Evolutionary conservation across 208 protist genomes (phyloP).

Genomic region (Entamoeba nuttalli): DNA sequence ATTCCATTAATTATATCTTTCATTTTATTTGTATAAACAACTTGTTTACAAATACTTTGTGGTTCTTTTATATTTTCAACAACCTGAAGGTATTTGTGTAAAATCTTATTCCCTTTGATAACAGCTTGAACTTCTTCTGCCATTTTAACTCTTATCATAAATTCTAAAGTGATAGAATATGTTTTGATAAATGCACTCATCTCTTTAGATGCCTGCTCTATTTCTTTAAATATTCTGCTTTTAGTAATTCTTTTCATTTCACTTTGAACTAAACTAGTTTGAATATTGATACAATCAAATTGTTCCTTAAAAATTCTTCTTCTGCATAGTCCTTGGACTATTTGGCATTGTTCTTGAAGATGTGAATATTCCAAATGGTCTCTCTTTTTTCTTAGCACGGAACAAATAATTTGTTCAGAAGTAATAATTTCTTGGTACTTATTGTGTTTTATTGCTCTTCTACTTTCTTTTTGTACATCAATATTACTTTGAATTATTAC

Average conservation of each 20-base stretch:
- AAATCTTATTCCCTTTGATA: neutral
- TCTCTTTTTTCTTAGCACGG: no score
- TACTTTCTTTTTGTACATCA: no score
- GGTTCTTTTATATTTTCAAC: neutral
- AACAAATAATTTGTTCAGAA: no score
- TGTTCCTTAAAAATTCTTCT: no score
- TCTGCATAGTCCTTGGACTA: no score
- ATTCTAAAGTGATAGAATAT: neutral
- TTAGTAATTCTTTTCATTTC: neutral
- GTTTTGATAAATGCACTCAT: neutral
- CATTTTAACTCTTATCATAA: neutral
- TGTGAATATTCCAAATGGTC: no score
- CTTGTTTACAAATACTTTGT: neutral
- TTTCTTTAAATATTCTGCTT: neutral
- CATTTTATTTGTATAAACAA: neutral
- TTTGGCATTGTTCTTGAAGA: no score
- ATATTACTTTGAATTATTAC: no score
- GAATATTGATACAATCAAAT: no score
- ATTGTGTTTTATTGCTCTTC: no score
- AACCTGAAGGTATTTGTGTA: neutral
- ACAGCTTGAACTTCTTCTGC: neutral
- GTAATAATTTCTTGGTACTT: no score
- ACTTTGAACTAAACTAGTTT: neutral
- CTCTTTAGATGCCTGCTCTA: neutral
- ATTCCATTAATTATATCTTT: neutral